Evolutionary conservation across 164 flowering plant genomes (phyloP).

Genomic region (Macadamia tetraphylla): DNA sequence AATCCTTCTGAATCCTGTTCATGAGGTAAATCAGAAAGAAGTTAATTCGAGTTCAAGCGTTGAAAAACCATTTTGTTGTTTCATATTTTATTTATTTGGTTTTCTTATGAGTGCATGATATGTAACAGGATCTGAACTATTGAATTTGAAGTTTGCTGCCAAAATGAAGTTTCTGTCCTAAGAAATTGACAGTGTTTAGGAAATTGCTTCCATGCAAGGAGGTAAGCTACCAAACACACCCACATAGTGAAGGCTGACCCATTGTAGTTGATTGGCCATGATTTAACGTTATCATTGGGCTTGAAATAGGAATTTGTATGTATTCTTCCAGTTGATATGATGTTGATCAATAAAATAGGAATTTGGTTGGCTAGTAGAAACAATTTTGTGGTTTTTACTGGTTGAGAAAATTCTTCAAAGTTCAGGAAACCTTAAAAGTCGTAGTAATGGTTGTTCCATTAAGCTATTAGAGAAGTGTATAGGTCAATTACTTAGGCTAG

Average conservation of each 20-base stretch:
- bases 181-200: neutral
- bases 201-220: neutral
- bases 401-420: too few relatives aligned
- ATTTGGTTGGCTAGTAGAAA: too few relatives aligned
- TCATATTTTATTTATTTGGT: neutral
- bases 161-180: neutral
- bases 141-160: neutral
- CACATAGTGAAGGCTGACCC: neutral
- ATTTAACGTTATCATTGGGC: neutral
- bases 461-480: too few relatives aligned
- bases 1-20: too few relatives aligned
- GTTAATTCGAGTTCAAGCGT: neutral
- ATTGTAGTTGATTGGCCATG: neutral
- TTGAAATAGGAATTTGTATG: too few relatives aligned
- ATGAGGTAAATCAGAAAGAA: too few relatives aligned
- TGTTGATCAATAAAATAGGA: too few relatives aligned
- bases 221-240: neutral
- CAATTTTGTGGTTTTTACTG: too few relatives aligned
- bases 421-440: too few relatives aligned
- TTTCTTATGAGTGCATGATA: neutral
- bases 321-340: too few relatives aligned
- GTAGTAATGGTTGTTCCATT: too few relatives aligned
- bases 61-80: neutral
- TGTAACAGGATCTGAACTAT: neutral
- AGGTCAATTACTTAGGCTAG: too few relatives aligned